Base-by-base conservation (phyloP, 2,329 filamentous ascomycete species). In the Neoarthrinium moseri region DNA sequence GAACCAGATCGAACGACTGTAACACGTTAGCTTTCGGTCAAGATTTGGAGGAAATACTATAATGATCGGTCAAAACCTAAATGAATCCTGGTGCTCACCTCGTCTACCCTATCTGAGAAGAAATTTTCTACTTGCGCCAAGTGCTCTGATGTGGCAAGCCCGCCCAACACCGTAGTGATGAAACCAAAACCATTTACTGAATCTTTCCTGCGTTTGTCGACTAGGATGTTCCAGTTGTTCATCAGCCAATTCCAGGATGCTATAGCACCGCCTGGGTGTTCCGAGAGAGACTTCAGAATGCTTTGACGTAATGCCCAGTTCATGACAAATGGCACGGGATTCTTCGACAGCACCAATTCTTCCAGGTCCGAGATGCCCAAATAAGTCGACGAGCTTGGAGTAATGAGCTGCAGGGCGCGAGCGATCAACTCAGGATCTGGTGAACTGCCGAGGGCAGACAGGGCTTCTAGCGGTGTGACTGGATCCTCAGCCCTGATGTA, bases 401-500 rank as follows among this genome's bases (percentile, higher is more conserved):
- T 41, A 20, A 40, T 40, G 8, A 46, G 17, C 5, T 34, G 13
- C 10, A 46, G 36, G 27, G 44, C 17, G 13, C 37, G 36, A 6
- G 20, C 37, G 13, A 46, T 35, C 7, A 46, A 27, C 7, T 17
- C 24, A 6, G 26, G 33, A 4, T 38, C 17, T 10, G 43, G 23
- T 5, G 33, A 38, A 18, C 17, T 30, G 3, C 43, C 43, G 0
- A 45, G 35, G 23, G 43, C 22, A 6, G 15, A 10, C 12, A 45
- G 33, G n/a, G 43, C 43, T 11, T 45, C 43, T 6, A 30, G 17
- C 2, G 43, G 43, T 1, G 43, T 39, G 6, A n/a, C 29, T 18
- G 44, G 37, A 18, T 46, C 44, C 10, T 22, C 33, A 1, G 35
- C 7, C 15, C n/a, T 18, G 15, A 46, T 35, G 13, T 46, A 46